Conservation (phyloP, 441 rosid species). For the Geranium incanum region DNA sequence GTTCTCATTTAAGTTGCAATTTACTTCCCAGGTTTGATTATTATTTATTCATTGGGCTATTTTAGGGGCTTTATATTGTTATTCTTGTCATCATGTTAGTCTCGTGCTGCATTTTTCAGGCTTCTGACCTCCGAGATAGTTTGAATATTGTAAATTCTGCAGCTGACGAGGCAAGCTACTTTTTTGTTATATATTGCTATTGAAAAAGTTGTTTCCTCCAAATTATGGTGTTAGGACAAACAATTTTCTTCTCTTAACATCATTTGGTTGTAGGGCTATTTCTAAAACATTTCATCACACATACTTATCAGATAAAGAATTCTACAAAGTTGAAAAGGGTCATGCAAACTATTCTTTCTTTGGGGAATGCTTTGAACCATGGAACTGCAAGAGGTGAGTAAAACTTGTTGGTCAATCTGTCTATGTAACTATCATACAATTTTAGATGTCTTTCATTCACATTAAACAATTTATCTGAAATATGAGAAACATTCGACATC, state of each 20-base stretch:
- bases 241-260: neutral
- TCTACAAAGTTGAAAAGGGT: slow-evolving; percentile 72
- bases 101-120: slow-evolving; percentile 38
- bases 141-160: slow-evolving; percentile 60
- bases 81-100: slow-evolving; percentile 15
- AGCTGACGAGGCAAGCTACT: slow-evolving; percentile 74
- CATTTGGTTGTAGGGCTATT: neutral
- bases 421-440: neutral
- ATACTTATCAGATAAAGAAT: slow-evolving; percentile 51
- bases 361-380: slow-evolving; percentile 87
- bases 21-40: slow-evolving; percentile 62
- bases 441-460: neutral
- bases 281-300: neutral
- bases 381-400: slow-evolving; percentile 94
- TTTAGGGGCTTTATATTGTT: slow-evolving; percentile 19
- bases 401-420: slow-evolving; percentile 6
- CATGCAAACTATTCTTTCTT: slow-evolving; percentile 80
- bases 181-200: neutral
- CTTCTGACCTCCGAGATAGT: slow-evolving; percentile 67
- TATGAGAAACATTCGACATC: neutral
- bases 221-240: neutral
- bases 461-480: neutral
- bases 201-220: slow-evolving; percentile 13
- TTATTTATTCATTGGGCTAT: slow-evolving; percentile 15
- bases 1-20: slow-evolving; percentile 76